Evolutionary conservation across 805 yeast genomes (phyloP), one percentile per base, ranked within the genome.

Genomic region (Candida khao-thaluensis): DNA sequence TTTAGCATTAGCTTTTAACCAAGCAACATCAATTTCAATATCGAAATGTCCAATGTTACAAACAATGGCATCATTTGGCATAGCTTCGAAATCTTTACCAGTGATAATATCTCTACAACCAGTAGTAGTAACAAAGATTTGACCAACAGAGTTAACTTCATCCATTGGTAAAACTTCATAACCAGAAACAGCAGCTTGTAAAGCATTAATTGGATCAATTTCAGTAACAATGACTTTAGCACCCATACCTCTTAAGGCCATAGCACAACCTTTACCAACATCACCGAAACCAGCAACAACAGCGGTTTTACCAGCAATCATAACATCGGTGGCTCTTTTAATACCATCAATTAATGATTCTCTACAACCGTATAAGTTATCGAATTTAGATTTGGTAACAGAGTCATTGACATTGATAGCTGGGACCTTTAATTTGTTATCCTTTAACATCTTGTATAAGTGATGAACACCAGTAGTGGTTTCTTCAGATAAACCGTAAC

Each of bases 381-480:
- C 99, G 69, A 91, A 91, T 81, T 91, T 91, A 68, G 98, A 91
- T 78, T 91, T 91, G 76, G 99, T 91, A 62, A 93, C 98, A 34
- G 96, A 83, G 75, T 91, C 99, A 77, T 91, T 91, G 67, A 91
- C 99, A 73, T 91, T 91, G 76, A 91, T 91, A 69, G 99, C 98
- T 66, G 99, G 99, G 40, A 91, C 97, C 82, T 90, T 91, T 72
- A 91, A 81, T 52, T 73, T 69, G 53, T 81, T 83, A 47, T 91
- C 95, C 72, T 75, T 85, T 62, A 93, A 69, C 95, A 89, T 85
- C 79, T 83, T 85, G 90, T 91, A 93, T 62, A 91, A 79, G 76
- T 93, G 96, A 81, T 93, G 98, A 60, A 91, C 98, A 85, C 99
- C 99, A 54, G 99, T 91, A 68, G 99, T 91, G 74, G 99, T 91